Conservation (phyloP, 148 eudicot genomes). For the Persicaria tinctoria region DNA sequence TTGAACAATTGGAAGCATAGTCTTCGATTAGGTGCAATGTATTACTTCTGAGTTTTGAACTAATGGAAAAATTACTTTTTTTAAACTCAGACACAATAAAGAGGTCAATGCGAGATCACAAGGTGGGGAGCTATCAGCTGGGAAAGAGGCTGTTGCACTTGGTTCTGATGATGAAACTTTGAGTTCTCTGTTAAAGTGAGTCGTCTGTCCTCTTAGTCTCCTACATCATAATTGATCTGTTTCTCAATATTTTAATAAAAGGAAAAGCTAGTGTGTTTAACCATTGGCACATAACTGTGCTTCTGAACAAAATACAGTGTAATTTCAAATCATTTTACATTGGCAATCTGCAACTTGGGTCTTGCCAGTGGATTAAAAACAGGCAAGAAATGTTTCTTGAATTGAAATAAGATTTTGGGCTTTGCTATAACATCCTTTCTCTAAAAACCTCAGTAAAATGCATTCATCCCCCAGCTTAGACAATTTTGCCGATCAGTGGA, state of each 20-base stretch:
- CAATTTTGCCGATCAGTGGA: neutral
- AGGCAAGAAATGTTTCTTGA: neutral
- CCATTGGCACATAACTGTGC: neutral
- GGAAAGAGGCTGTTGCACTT: constrained; percentile 22
- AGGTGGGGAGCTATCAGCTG: constrained; percentile 20
- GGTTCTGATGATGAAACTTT: constrained; percentile 54
- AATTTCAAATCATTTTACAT: neutral
- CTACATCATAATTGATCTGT: constrained; percentile 1
- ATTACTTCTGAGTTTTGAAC: neutral
- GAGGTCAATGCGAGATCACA: constrained; percentile 9
- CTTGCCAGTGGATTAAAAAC: neutral
- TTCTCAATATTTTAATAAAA: neutral
- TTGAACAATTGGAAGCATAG: neutral
- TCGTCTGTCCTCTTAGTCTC: constrained; percentile 12
- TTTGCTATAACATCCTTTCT: neutral
- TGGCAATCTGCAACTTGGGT: neutral
- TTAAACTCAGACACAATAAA: neutral
- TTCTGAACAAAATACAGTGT: neutral
- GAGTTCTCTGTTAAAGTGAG: constrained; percentile 49
- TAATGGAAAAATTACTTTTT: neutral
- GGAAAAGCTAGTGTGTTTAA: neutral
- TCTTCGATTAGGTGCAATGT: neutral
- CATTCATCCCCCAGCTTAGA: neutral
- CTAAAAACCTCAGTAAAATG: neutral
- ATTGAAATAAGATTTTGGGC: neutral